Conservation (phyloP, 1,284 basidiomycete genomes). For the Boletus mariae region DNA sequence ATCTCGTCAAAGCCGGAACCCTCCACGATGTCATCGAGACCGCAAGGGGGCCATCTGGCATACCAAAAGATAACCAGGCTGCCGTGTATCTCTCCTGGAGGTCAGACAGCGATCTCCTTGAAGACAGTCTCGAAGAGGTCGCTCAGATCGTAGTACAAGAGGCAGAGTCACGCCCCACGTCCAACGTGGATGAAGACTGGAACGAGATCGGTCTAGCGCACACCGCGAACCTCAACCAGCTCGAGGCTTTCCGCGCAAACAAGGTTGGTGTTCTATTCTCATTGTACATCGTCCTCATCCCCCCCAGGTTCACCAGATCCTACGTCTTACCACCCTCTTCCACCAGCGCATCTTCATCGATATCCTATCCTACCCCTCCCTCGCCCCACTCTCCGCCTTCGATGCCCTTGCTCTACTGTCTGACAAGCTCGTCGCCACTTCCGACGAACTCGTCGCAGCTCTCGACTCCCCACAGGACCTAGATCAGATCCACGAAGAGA, state of each 20-base stretch:
- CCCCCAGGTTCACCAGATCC: constrained; percentile 49
- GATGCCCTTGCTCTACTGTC: constrained; percentile 54
- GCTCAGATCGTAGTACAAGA: constrained; percentile 47
- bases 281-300: background rate
- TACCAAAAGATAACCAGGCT: constrained; percentile 55
- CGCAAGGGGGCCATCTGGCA: constrained; percentile 42
- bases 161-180: constrained; percentile 21
- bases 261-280: constrained; percentile 39
- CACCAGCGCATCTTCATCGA: constrained; percentile 58
- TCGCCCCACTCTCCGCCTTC: constrained; percentile 32
- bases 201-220: constrained; percentile 55
- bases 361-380: constrained; percentile 38
- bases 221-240: constrained; percentile 34
- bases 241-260: constrained; percentile 48
- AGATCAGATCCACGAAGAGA: constrained; percentile 37
- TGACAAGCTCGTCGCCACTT: constrained; percentile 45
- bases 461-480: constrained; percentile 60
- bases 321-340: constrained; percentile 58
- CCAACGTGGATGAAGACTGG: constrained; percentile 55
- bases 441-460: constrained; percentile 62
- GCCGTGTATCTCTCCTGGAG: constrained; percentile 59
- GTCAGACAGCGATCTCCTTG: constrained; percentile 53
- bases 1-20: constrained; percentile 58
- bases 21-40: constrained; percentile 63
- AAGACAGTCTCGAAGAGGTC: constrained; percentile 61